These are phyloP conservation scores for Vigna angularis DNA, from an alignment of 306 rosid genomes.

Conservation along the genomic window DNA sequence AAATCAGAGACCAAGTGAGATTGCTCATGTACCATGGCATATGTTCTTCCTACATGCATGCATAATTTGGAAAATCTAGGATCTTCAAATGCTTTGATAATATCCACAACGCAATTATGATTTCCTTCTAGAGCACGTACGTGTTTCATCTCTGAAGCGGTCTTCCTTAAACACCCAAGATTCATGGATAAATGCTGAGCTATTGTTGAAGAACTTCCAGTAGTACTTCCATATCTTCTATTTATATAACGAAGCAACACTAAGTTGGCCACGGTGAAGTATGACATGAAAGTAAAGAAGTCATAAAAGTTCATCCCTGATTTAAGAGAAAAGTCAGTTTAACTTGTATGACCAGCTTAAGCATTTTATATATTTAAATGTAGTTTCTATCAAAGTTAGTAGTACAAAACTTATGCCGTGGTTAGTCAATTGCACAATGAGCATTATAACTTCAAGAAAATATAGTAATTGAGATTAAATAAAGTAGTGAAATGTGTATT, in stretches of 20 bases:
- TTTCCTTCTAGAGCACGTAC: constrained; percentile 61
- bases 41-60: constrained; percentile 56
- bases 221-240: constrained; percentile 43
- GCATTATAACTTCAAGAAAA: neutral
- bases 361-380: constrained; percentile 17
- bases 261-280: constrained; percentile 65
- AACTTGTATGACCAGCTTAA: constrained; percentile 5
- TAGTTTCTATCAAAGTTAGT: constrained; percentile 29
- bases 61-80: constrained; percentile 62
- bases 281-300: constrained; percentile 67
- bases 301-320: constrained; percentile 91
- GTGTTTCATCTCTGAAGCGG: constrained; percentile 56
- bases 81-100: constrained; percentile 55
- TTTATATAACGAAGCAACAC: constrained; percentile 53
- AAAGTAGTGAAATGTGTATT: constrained; percentile 14
- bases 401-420: neutral
- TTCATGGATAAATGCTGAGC: constrained; percentile 64
- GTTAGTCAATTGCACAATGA: neutral
- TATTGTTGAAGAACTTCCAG: constrained; percentile 42
- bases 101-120: constrained; percentile 56
- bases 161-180: constrained; percentile 56
- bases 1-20: constrained; percentile 38
- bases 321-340: constrained; percentile 45
- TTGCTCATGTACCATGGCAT: constrained; percentile 53
- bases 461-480: neutral